Conservation (phyloP, 257 asterid species). For the Solanum rostratum region DNA sequence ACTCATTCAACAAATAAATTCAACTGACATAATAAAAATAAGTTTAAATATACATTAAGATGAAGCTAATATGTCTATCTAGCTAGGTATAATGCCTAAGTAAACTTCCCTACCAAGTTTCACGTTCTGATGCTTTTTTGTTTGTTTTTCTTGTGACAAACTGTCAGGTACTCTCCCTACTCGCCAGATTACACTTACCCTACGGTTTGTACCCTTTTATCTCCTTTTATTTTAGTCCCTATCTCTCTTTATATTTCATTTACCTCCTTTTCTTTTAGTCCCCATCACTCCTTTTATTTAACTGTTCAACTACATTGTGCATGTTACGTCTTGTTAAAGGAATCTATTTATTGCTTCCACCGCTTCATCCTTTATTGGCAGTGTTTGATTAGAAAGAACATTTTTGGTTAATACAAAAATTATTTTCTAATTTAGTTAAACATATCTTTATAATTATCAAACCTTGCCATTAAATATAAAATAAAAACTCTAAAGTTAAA, state of each 20-base stretch:
- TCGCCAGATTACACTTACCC: slow-evolving; percentile 64
- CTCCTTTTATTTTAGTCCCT: background rate
- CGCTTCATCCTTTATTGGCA: background rate
- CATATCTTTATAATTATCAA: background rate
- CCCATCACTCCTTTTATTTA: background rate
- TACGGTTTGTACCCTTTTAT: slow-evolving; percentile 47
- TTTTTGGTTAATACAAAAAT: background rate
- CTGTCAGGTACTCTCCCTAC: slow-evolving; percentile 81
- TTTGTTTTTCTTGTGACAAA: background rate
- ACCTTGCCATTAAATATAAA: background rate
- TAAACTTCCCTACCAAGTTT: background rate
- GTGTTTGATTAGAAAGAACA: background rate
- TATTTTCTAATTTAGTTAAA: background rate
- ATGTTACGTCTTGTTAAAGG: background rate
- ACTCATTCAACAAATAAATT: too few relatives aligned
- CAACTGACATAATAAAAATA: too few relatives aligned
- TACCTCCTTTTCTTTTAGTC: background rate
- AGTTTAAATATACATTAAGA: too few relatives aligned
- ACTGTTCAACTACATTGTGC: background rate
- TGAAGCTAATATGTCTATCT: too few relatives aligned
- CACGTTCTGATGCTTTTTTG: background rate
- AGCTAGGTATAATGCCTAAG: background rate
- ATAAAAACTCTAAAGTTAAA: background rate
- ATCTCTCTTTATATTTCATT: background rate
- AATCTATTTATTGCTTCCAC: background rate